Percentiles rank a stretch among this genome's conserved stretches.
These are phyloP conservation scores for Sclerotinia borealis DNA, from an alignment of 2,329 filamentous ascomycete species.

Conservation along the genomic window DNA sequence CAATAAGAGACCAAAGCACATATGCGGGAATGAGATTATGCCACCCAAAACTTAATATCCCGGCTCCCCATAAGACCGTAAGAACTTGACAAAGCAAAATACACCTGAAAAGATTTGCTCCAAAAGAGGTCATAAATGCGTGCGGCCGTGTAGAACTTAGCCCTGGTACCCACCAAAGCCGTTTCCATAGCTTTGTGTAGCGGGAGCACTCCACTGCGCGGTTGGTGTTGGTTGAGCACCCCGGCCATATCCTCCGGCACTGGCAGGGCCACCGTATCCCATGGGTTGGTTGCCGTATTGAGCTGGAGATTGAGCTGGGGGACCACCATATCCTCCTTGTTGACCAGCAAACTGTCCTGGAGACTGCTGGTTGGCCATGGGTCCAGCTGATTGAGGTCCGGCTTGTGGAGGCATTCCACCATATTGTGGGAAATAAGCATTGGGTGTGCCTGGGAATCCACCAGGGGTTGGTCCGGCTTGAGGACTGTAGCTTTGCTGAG, in stretches of 20 bases:
- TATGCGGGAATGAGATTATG: conserved; percentile 24
- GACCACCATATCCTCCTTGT: conserved; percentile 59
- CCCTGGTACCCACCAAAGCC: conserved; percentile 59
- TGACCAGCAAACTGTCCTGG: conserved; percentile 52
- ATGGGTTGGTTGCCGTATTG: conserved; percentile 63
- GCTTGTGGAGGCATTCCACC: conserved; percentile 52
- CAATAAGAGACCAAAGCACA: conserved; percentile 19
- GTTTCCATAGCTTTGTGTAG: conserved; percentile 55
- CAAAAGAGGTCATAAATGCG: conserved; percentile 11
- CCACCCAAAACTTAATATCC: conserved; percentile 27
- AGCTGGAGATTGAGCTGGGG: conserved; percentile 55
- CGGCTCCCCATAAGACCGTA: conserved; percentile 17
- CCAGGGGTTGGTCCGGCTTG: conserved; percentile 65
- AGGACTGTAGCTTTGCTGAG: conserved; percentile 62
- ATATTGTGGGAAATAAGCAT: conserved; percentile 90
- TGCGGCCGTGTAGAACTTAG: conserved; percentile 32
- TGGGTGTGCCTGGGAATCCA: conserved; percentile 70
- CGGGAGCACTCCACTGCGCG: conserved; percentile 42
- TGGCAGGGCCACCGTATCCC: conserved; percentile 65
- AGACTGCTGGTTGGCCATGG: conserved; percentile 36
- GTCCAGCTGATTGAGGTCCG: conserved; percentile 34
- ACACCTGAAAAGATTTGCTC: conserved; percentile 14
- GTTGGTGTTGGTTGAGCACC: conserved; percentile 46
- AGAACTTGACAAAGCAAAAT: conserved; percentile 19
- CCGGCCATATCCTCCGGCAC: conserved; percentile 78